phyloP scores from a whole-genome alignment of 768 basidiomycete genomes.

The Phlebiopsis flavidoalba region DNA sequence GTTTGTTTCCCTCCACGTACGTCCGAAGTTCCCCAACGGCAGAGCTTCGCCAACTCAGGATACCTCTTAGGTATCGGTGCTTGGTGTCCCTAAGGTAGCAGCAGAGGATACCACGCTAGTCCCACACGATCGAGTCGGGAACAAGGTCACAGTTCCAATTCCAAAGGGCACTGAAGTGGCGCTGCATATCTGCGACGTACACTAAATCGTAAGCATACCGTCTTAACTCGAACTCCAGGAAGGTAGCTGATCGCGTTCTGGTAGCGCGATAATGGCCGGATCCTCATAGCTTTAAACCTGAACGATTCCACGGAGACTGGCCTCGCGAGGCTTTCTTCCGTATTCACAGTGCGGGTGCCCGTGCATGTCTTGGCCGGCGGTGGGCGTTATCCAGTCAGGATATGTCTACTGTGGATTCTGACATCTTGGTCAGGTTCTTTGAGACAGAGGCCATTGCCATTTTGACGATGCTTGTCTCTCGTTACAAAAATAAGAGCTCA shows the following conservation, averaged over 20 bases:
- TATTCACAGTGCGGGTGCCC: slow-evolving; percentile 44
- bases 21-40: slow-evolving; percentile 4
- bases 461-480: slow-evolving; percentile 42
- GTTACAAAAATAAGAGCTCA: slow-evolving; percentile 43
- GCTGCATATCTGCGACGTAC: slow-evolving; percentile 19
- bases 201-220: slow-evolving; percentile 27
- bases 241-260: background rate
- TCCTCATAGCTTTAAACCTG: slow-evolving; percentile 31
- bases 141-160: slow-evolving; percentile 17
- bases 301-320: slow-evolving; percentile 50
- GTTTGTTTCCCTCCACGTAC: slow-evolving; percentile 28
- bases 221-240: slow-evolving; percentile 24
- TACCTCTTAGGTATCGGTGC: slow-evolving; percentile 2
- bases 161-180: slow-evolving; percentile 18
- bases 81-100: slow-evolving; percentile 13
- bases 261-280: slow-evolving; percentile 35
- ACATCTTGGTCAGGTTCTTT: slow-evolving; percentile 25
- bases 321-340: slow-evolving; percentile 50
- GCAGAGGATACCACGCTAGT: slow-evolving; percentile 21
- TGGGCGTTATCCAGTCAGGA: slow-evolving; percentile 9
- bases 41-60: background rate
- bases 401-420: background rate
- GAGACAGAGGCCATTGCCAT: slow-evolving; percentile 49
- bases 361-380: slow-evolving; percentile 38
- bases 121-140: slow-evolving; percentile 16